Evolutionary conservation across 352 stramenopile genomes (phyloP).

Genomic region (Thalassiosira ordinaria): DNA sequence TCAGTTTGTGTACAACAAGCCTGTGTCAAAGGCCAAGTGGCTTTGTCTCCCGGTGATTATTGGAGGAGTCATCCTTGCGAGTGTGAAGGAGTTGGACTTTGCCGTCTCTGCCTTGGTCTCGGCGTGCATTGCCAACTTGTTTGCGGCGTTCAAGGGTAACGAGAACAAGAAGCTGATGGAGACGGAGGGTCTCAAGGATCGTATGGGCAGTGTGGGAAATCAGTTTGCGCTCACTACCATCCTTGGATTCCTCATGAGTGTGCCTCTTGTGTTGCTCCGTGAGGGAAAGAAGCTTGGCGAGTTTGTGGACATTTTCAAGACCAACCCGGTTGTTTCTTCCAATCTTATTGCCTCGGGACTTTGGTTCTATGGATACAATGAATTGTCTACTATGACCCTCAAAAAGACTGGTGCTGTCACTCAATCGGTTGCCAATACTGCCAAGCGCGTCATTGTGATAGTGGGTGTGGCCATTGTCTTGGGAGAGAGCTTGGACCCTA

Average conservation of each 20-base stretch:
- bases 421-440: constrained; percentile 86
- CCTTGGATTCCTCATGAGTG: constrained; percentile 84
- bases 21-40: constrained; percentile 87
- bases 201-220: constrained; percentile 87
- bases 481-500: constrained; percentile 81
- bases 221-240: constrained; percentile 87
- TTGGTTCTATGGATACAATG: constrained; percentile 89
- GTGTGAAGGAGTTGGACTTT: constrained; percentile 88
- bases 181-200: constrained; percentile 85
- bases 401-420: constrained; percentile 89
- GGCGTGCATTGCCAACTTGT: constrained; percentile 87
- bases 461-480: constrained; percentile 86
- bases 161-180: constrained; percentile 90
- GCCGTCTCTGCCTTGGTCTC: constrained; percentile 82
- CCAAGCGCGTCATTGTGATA: constrained; percentile 88
- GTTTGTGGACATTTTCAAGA: constrained; percentile 84
- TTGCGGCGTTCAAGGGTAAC: constrained; percentile 88
- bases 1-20: constrained; percentile 86
- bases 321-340: constrained; percentile 52
- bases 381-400: constrained; percentile 87
- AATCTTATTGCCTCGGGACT: constrained; percentile 80
- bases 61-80: constrained; percentile 86
- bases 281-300: constrained; percentile 82
- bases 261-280: constrained; percentile 78
- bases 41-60: constrained; percentile 87